Evolutionary conservation across 352 stramenopile species (phyloP), one percentile per base, ranked within the genome.

Genomic region (Phytophthora fragariae): DNA sequence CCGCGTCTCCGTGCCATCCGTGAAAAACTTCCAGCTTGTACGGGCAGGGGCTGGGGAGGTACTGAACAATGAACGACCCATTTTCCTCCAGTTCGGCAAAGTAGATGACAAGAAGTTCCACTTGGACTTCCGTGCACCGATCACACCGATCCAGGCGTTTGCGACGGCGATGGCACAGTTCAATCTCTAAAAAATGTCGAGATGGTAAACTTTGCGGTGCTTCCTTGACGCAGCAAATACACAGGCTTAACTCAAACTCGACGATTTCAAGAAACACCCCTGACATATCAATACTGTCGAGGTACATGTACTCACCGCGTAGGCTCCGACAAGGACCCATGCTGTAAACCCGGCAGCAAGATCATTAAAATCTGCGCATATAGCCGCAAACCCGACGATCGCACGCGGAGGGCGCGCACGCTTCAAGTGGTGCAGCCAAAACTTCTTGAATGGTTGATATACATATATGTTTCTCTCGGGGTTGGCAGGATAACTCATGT

Each of bases 1-100:
- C 17, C 81, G 88, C n/a, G 88, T 95, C 33, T 91, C 84, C 15
- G 70, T 92, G 49, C 84, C 88, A 12, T 91, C 81, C 10, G 82
- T 95, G 41, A 95, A 95, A 66, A 95, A 95, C 73, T 95, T 95
- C 61, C 88, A 95, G 62, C 76, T 95, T 17, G 72, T 92, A 12
- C 65, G 58, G 4, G 62, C 41, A 10, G 62, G 46, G 52, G 21
- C 44, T 12, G 53, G 52, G 10, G 62, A 73, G 3, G 12, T 79
- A 2, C 67, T 55, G 6, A 71, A 62, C 2, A 14, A 41, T 11
- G 59, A 77, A 3, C 53, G 72, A 44, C 65, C 70, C 2, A 79
- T 94, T 10, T 79, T 73, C 50, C 77, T 94, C 14, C 88, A 93
- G 68, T 95, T 95, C 70, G 88, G 88, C 54, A 93, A 93, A 77